phyloP scores from a whole-genome alignment of 495 filamentous ascomycete species.

The Pyronema domesticum region DNA sequence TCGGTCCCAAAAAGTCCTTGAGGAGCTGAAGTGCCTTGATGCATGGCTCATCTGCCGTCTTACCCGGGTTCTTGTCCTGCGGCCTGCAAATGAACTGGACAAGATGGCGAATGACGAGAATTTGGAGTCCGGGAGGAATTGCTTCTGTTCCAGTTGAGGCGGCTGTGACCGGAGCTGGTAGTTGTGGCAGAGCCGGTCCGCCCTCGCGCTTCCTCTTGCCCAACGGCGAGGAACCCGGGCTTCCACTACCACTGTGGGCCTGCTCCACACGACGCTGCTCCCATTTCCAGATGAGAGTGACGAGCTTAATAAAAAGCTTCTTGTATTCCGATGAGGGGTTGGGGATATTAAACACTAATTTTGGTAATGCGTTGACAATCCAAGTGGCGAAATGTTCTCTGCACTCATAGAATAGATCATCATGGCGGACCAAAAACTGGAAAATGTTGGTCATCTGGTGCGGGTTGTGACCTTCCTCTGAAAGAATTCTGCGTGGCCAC shows the following conservation, averaged over 20 bases:
- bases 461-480: slow-evolving; percentile 89
- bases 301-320: slow-evolving; percentile 76
- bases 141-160: slow-evolving; percentile 25
- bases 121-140: slow-evolving; percentile 45
- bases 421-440: slow-evolving; percentile 82
- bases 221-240: slow-evolving; percentile 20
- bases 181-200: slow-evolving; percentile 29
- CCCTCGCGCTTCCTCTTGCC: slow-evolving; percentile 43
- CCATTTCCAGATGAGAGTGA: slow-evolving; percentile 81
- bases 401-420: slow-evolving; percentile 86
- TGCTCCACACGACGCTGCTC: slow-evolving; percentile 51
- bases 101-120: slow-evolving; percentile 75
- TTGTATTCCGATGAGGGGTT: slow-evolving; percentile 85
- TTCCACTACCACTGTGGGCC: slow-evolving; percentile 7
- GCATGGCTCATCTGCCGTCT: slow-evolving; percentile 45
- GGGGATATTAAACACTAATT: slow-evolving; percentile 59
- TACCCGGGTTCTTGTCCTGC: slow-evolving; percentile 62
- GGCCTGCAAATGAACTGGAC: slow-evolving; percentile 80
- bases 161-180: slow-evolving; percentile 38
- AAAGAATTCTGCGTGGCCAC: slow-evolving; percentile 74
- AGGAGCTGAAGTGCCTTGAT: slow-evolving; percentile 69
- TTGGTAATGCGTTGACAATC: slow-evolving; percentile 74
- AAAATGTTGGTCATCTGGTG: slow-evolving; percentile 96
- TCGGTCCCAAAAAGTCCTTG: slow-evolving; percentile 68
- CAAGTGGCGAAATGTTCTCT: slow-evolving; percentile 74